phyloP scores from a whole-genome alignment of 352 stramenopile genomes.

The Phytophthora ramorum region DNA sequence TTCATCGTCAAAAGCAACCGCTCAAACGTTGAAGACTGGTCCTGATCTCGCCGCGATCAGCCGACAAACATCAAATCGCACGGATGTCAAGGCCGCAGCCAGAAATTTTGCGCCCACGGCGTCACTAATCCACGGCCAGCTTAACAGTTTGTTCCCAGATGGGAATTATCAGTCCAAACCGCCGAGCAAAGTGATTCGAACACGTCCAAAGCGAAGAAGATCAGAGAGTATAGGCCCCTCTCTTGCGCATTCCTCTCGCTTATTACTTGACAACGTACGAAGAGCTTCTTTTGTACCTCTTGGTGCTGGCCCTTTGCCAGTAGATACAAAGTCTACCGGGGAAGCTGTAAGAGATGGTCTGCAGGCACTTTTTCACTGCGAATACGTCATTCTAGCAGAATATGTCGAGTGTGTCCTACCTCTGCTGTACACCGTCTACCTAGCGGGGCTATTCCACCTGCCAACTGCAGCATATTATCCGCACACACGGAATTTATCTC shows the following conservation, averaged over 20 bases:
- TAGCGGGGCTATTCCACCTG: slow-evolving; percentile 16
- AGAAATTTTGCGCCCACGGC: neutral
- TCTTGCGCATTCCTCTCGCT: neutral
- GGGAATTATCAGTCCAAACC: neutral
- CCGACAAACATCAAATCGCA: neutral
- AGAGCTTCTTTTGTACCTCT: neutral
- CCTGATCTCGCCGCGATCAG: neutral
- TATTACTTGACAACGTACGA: neutral
- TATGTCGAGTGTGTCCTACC: slow-evolving; percentile 34
- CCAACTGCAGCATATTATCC: slow-evolving; percentile 35
- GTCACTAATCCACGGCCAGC: neutral
- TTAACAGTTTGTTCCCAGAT: neutral
- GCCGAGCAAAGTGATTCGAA: neutral
- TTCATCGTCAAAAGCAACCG: neutral
- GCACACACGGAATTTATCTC: slow-evolving; percentile 1
- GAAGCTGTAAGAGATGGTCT: slow-evolving; percentile 6
- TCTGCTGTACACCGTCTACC: slow-evolving; percentile 23
- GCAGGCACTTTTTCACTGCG: slow-evolving; percentile 32
- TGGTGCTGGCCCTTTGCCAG: neutral
- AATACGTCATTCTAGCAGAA: slow-evolving; percentile 28
- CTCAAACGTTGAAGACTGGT: neutral
- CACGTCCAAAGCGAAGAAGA: neutral
- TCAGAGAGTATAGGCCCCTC: neutral
- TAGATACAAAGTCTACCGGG: neutral
- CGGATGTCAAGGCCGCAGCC: neutral